Evolutionary conservation across 345 rosid genomes (phyloP), one percentile per base, ranked within the genome.

Genomic region (Laguncularia racemosa): DNA sequence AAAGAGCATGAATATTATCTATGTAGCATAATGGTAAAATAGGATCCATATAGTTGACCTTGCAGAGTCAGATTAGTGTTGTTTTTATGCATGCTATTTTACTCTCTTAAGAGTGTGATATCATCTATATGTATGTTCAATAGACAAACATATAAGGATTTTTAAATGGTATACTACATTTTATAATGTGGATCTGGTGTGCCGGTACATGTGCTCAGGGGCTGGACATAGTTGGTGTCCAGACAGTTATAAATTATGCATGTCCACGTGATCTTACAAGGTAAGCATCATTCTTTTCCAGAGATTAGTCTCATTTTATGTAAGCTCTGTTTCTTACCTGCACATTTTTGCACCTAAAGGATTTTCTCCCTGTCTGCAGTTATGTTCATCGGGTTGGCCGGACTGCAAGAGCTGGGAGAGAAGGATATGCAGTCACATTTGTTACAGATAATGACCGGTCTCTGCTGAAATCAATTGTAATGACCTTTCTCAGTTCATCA

Each of bases 361-460:
- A 7, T 33, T 0, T 33, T 33, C 40, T 68, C 58, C 51, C 49
- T 59, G 38, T 65, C 19, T 61, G 61, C 84, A 93, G 99, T 66
- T 89, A 93, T 63, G 84, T 87, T 71, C 99, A 93, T 71, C 82
- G 96, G 70, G 99, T 93, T 15, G 99, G 99, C 60, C 86, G 96
- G 56, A 89, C 96, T 52, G 99, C 99, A 56, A 82, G 99, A 84
- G 99, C 99, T 66, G 99, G 99, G 12, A 84, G 95, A 76, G 84
- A 87, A 75, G 97, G 99, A 61, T 93, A 81, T 72, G 99, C 99
- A 48, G 99, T 93, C 59, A 93, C 97, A 20, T 85, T 93, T 66
- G 71, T 89, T 66, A 84, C 97, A 44, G 99, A 93, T 69, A 87
- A 72, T 71, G 97, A 93, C 56, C 88, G 95, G 16, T 83, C 99